These are phyloP conservation scores for Fusarium sp. DNA, from an alignment of 2,329 filamentous ascomycete species.

Conservation along the genomic window DNA sequence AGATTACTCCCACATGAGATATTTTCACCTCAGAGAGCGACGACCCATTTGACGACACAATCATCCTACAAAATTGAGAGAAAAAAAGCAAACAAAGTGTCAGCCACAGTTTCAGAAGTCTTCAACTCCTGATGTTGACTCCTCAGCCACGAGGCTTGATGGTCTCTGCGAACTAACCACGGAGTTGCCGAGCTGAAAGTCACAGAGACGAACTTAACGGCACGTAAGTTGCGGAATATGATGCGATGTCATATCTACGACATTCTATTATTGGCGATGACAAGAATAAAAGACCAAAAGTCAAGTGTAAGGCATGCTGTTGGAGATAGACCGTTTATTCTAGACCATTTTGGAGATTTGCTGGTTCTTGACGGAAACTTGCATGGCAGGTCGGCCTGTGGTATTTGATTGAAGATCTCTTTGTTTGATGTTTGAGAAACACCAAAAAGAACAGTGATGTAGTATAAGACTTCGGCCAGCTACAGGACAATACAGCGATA, in stretches of 20 bases:
- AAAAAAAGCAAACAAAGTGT: not conserved
- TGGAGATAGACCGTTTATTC: not conserved
- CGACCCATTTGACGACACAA: not conserved
- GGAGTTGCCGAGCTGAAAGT: not conserved
- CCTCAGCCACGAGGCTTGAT: not conserved
- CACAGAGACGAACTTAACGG: not conserved
- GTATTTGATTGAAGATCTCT: not conserved
- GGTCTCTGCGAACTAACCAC: not conserved
- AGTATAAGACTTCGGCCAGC: not conserved
- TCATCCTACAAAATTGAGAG: not conserved
- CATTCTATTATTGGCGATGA: not conserved
- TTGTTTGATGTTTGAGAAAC: not conserved
- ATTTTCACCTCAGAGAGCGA: not conserved
- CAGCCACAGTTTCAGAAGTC: not conserved
- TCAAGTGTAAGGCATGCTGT: not conserved
- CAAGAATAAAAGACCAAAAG: not conserved
- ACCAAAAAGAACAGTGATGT: not conserved
- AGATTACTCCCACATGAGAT: not conserved
- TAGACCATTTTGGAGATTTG: not conserved
- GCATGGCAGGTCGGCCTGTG: not conserved
- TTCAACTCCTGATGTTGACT: not conserved
- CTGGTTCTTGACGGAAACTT: constrained; percentile 4
- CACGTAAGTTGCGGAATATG: too few species aligned
- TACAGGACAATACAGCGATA: not conserved
- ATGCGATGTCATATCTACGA: not conserved